phyloP scores from a whole-genome alignment of 2,329 filamentous ascomycete genomes.

The Sclerotiophoma versabilis region DNA sequence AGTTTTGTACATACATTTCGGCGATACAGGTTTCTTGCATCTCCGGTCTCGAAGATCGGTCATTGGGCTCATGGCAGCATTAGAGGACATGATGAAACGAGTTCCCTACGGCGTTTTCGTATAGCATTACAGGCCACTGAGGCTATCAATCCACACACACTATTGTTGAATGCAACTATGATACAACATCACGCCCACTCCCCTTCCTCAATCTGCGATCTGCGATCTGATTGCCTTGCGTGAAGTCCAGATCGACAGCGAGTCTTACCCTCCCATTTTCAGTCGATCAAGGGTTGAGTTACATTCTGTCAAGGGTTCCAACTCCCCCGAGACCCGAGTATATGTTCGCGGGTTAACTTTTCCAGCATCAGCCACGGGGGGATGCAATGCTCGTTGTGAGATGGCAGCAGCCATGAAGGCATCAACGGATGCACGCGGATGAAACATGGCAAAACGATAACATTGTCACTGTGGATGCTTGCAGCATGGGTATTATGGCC shows the following conservation, averaged over 20 bases:
- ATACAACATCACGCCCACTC: neutral
- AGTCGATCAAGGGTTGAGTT: neutral
- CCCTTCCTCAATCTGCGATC: neutral
- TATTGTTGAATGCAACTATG: neutral
- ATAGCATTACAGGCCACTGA: slow-evolving; percentile 1
- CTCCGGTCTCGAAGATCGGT: slow-evolving; percentile 1
- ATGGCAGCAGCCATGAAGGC: slow-evolving; percentile 3
- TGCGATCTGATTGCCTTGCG: neutral
- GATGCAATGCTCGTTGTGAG: slow-evolving; percentile 1
- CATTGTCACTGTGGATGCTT: slow-evolving; percentile 1
- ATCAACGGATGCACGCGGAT: slow-evolving; percentile 15
- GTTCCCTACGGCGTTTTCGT: slow-evolving; percentile 16
- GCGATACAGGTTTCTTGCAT: slow-evolving; percentile 13
- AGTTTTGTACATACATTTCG: slow-evolving; percentile 20
- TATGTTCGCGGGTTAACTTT: neutral
- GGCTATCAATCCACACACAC: slow-evolving; percentile 2
- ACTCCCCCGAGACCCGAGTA: neutral
- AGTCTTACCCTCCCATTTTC: slow-evolving; percentile 1
- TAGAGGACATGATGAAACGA: slow-evolving; percentile 14
- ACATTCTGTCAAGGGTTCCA: neutral
- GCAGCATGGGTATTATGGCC: neutral
- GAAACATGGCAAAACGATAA: slow-evolving; percentile 11
- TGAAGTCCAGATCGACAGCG: neutral
- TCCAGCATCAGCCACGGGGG: neutral
- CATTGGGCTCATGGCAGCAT: slow-evolving; percentile 10